Evolutionary conservation across 2,329 filamentous ascomycete species (phyloP).

Genomic region (Orbilia oligospora): DNA sequence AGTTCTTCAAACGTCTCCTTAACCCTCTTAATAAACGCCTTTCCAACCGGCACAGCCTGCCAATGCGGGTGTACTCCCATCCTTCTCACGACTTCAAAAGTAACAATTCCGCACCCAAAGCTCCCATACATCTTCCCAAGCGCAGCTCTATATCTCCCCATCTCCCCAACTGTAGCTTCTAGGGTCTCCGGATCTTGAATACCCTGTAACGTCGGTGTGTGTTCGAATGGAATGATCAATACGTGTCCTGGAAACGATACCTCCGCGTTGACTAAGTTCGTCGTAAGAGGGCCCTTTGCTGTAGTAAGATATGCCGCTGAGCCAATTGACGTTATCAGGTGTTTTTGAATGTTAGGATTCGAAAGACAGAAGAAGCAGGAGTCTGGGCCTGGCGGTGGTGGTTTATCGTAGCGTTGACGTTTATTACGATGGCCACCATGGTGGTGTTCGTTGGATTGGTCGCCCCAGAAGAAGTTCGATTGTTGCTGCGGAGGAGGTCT

Average conservation of each 20-base stretch:
- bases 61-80: slow-evolving; percentile 85
- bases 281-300: slow-evolving; percentile 89
- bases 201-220: slow-evolving; percentile 80
- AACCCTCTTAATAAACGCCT: slow-evolving; percentile 73
- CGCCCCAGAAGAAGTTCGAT: slow-evolving; percentile 70
- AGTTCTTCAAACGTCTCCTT: slow-evolving; percentile 91
- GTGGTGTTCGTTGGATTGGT: slow-evolving; percentile 67
- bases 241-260: slow-evolving; percentile 84
- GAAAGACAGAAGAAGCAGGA: slow-evolving; percentile 97
- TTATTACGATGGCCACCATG: slow-evolving; percentile 69
- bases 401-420: slow-evolving; percentile 68
- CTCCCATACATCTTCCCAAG: slow-evolving; percentile 84
- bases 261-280: slow-evolving; percentile 75
- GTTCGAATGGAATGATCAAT: slow-evolving; percentile 89
- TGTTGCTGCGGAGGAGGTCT: slow-evolving; percentile 68
- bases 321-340: slow-evolving; percentile 91
- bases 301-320: slow-evolving; percentile 90
- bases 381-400: slow-evolving; percentile 78
- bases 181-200: slow-evolving; percentile 72
- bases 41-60: slow-evolving; percentile 87
- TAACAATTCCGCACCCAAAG: slow-evolving; percentile 78
- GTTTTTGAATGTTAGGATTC: slow-evolving; percentile 84
- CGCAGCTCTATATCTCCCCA: slow-evolving; percentile 82
- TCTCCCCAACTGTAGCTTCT: slow-evolving; percentile 78
- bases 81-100: slow-evolving; percentile 89